A percentile compares a stretch with the other conserved stretches of the same genome.
phyloP scores from a whole-genome alignment of 257 asterid genomes.

The Nicotiana obtusifolia region DNA sequence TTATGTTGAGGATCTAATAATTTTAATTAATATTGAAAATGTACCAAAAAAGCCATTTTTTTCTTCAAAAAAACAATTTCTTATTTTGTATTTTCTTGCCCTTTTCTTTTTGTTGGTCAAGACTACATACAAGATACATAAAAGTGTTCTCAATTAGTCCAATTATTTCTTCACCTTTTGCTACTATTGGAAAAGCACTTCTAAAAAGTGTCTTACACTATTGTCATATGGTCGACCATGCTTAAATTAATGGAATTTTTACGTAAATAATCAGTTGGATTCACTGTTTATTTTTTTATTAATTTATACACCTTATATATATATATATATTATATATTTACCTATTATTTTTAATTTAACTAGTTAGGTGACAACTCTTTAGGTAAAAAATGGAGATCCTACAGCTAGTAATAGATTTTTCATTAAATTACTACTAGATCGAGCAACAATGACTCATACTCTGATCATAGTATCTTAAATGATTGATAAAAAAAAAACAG shows the following conservation, averaged over 20 bases:
- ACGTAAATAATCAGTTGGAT: accelerated
- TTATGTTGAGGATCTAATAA: background rate
- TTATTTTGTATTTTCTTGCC: background rate
- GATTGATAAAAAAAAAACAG: too few species aligned
- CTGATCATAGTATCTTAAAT: too few species aligned
- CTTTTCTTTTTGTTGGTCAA: background rate
- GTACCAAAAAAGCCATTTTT: background rate
- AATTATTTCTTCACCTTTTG: constrained; percentile 7
- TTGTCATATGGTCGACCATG: background rate
- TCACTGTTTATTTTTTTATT: too few species aligned
- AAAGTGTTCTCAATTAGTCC: background rate
- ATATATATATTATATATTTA: too few species aligned
- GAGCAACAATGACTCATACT: too few species aligned
- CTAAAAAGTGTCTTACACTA: constrained; percentile 6
- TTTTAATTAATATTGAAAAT: background rate
- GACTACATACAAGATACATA: background rate
- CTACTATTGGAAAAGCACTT: background rate
- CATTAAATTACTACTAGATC: background rate
- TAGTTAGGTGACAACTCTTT: too few species aligned
- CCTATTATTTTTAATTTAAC: too few species aligned
- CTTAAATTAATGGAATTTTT: background rate
- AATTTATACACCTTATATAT: too few species aligned
- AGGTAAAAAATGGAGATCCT: background rate
- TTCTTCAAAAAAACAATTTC: too few species aligned
- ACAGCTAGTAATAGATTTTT: background rate